Conservation (phyloP, 192 early-diverging fungal species). For the Entomortierella lignicola region DNA sequence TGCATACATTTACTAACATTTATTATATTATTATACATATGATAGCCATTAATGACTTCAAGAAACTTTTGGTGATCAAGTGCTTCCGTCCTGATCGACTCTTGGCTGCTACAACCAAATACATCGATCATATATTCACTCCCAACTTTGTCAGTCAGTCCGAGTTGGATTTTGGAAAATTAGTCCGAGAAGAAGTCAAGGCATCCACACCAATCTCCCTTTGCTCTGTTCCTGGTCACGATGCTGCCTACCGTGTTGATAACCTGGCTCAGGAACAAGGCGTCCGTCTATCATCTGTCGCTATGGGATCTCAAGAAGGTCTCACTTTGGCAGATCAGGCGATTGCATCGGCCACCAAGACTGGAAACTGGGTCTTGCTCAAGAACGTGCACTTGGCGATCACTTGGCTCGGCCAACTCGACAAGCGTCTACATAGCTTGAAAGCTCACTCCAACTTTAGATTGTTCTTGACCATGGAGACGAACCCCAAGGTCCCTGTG, state of each 20-base stretch:
- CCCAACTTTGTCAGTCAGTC: slow-evolving; percentile 61
- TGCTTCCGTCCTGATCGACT: slow-evolving; percentile 91
- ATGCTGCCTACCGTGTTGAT: slow-evolving; percentile 96
- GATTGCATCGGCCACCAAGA: slow-evolving; percentile 83
- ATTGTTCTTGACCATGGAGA: slow-evolving; percentile 98
- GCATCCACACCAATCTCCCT: slow-evolving; percentile 88
- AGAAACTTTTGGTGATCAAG: slow-evolving; percentile 85
- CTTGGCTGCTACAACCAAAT: slow-evolving; percentile 74
- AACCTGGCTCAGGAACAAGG: slow-evolving; percentile 79
- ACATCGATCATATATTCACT: slow-evolving; percentile 80
- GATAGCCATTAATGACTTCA: slow-evolving; percentile 71
- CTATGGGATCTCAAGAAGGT: slow-evolving; percentile 98
- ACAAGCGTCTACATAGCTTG: slow-evolving; percentile 92
- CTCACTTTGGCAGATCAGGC: slow-evolving; percentile 89
- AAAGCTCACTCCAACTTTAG: slow-evolving; percentile 89
- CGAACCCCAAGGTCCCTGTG: slow-evolving; percentile 94
- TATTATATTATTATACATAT: neutral
- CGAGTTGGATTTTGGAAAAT: slow-evolving; percentile 75
- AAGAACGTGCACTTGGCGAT: slow-evolving; percentile 99
- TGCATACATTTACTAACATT: neutral
- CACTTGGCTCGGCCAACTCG: slow-evolving; percentile 92
- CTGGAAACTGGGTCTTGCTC: slow-evolving; percentile 95
- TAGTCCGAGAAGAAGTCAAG: slow-evolving; percentile 79
- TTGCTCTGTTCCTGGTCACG: slow-evolving; percentile 93
- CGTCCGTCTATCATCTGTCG: slow-evolving; percentile 80